Conservation (phyloP, 2,329 filamentous ascomycete species). For the Alternaria ventricosa region DNA sequence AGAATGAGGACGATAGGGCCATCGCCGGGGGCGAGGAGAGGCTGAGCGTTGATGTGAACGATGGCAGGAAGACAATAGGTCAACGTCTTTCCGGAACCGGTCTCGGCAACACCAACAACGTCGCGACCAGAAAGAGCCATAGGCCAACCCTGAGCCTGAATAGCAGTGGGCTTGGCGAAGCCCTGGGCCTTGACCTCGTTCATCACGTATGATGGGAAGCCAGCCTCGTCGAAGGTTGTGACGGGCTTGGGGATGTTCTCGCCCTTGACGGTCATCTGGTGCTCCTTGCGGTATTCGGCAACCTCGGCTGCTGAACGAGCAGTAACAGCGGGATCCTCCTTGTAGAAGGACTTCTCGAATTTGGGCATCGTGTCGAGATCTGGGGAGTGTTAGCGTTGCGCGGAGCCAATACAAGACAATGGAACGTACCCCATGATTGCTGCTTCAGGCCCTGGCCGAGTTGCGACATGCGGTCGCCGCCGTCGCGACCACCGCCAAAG, state of each 20-base stretch:
- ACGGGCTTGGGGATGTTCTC: slow-evolving; percentile 88
- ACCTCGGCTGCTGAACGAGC: slow-evolving; percentile 79
- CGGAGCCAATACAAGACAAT: not conserved
- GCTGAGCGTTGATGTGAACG: slow-evolving; percentile 99
- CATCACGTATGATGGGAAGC: slow-evolving; percentile 96
- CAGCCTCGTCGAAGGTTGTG: slow-evolving; percentile 96
- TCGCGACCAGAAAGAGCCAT: slow-evolving; percentile 98
- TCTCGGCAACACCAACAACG: slow-evolving; percentile 98
- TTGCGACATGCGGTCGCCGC: slow-evolving; percentile 92
- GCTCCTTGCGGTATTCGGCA: slow-evolving; percentile 83
- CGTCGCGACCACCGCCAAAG: slow-evolving; percentile 62
- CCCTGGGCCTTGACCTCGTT: slow-evolving; percentile 98
- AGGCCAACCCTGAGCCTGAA: slow-evolving; percentile 98
- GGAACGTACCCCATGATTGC: slow-evolving; percentile 83
- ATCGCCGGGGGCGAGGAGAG: slow-evolving; percentile 91
- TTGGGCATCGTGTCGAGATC: slow-evolving; percentile 83
- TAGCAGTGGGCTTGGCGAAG: slow-evolving; percentile 90
- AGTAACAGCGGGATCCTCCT: slow-evolving; percentile 83
- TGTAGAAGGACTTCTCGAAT: slow-evolving; percentile 99
- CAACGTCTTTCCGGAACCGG: slow-evolving; percentile 97
- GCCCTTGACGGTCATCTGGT: slow-evolving; percentile 84
- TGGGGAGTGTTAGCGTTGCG: slow-evolving; percentile 50
- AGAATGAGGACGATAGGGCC: slow-evolving; percentile 96
- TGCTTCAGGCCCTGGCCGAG: slow-evolving; percentile 87
- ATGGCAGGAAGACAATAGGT: slow-evolving; percentile 98